phyloP scores from a whole-genome alignment of 305 asterid genomes.

The Solanum hybrid region DNA sequence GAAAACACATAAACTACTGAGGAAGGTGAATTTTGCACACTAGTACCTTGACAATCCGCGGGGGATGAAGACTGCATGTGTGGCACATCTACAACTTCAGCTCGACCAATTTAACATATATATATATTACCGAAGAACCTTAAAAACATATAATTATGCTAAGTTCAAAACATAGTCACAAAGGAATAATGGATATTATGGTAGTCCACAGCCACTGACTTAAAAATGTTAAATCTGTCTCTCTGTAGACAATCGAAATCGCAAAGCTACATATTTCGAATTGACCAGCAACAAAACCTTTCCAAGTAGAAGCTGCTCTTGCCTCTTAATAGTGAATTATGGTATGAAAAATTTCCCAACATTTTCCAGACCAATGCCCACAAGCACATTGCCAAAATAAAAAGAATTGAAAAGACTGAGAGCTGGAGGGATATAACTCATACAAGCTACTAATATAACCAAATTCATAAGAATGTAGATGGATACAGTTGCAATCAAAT shows the following conservation, averaged over 20 bases:
- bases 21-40: background rate
- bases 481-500: slow-evolving; percentile 85
- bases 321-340: background rate
- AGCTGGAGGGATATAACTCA: background rate
- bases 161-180: background rate
- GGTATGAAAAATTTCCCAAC: background rate
- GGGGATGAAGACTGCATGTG: background rate
- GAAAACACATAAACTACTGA: background rate
- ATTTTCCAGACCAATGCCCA: background rate
- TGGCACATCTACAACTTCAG: background rate
- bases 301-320: background rate
- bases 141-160: background rate
- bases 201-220: background rate
- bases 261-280: background rate
- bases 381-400: background rate
- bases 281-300: background rate
- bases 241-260: background rate
- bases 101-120: background rate
- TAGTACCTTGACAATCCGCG: background rate
- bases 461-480: background rate
- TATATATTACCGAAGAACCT: background rate
- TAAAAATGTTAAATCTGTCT: background rate
- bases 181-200: background rate
- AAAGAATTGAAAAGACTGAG: background rate
- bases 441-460: background rate